A percentile compares a stretch with the other conserved stretches of the same genome.
These are phyloP conservation scores for Solanum raphanifolium DNA, from an alignment of 257 asterid genomes.

Conservation along the genomic window DNA sequence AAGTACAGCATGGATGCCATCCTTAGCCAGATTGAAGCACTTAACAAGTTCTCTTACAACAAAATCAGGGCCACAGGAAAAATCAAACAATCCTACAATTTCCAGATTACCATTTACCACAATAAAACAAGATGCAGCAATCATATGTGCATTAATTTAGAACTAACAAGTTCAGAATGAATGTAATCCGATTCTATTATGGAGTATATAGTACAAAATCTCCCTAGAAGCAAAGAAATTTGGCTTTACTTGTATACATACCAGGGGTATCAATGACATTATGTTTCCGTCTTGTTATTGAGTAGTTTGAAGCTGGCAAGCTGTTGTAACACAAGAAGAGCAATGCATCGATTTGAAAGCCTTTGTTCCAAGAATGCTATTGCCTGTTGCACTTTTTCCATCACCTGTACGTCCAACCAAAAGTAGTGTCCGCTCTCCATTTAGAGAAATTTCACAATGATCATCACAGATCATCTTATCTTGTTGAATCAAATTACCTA, in stretches of 20 bases:
- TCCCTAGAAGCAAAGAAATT: not conserved
- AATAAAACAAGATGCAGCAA: not conserved
- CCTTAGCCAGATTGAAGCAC: constrained; percentile 67
- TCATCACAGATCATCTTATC: constrained; percentile 33
- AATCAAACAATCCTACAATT: constrained; percentile 53
- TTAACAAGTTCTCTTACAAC: constrained; percentile 52
- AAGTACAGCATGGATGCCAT: constrained; percentile 80
- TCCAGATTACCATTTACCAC: not conserved
- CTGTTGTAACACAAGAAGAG: constrained; percentile 68
- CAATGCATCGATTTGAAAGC: constrained; percentile 56
- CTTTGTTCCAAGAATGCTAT: constrained; percentile 48
- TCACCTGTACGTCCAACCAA: constrained; percentile 82
- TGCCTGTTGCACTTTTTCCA: constrained; percentile 89
- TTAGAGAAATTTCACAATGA: constrained; percentile 49
- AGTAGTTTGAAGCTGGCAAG: constrained; percentile 55
- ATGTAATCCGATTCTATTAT: not conserved
- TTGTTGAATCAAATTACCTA: not conserved
- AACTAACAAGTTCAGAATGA: not conserved
- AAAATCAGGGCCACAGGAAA: constrained; percentile 21
- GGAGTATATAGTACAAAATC: not conserved
- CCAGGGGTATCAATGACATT: constrained; percentile 81
- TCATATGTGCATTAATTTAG: not conserved
- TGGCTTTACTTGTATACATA: not conserved
- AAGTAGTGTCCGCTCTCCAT: constrained; percentile 46
- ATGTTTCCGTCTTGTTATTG: constrained; percentile 39